Percentiles rank a stretch among this genome's conserved stretches.
These are phyloP conservation scores for Penicillium flavigenum DNA, from an alignment of 495 filamentous ascomycete species.

Conservation along the genomic window DNA sequence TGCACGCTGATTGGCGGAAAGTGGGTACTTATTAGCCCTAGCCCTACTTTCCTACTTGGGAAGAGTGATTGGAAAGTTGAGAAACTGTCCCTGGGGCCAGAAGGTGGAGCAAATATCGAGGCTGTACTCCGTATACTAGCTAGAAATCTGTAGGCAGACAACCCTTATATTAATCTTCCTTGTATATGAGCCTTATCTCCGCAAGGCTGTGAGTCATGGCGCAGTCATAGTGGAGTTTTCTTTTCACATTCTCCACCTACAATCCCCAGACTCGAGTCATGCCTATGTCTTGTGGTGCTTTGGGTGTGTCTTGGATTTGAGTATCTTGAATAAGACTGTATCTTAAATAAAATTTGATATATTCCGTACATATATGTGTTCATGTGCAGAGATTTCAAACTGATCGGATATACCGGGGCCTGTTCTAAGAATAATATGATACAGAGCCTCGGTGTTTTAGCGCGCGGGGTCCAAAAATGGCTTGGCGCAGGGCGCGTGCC, in stretches of 20 bases:
- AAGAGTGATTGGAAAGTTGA: background rate
- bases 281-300: background rate
- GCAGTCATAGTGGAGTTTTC: conserved; percentile 18
- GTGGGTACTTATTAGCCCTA: conserved; percentile 19
- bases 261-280: conserved; percentile 18
- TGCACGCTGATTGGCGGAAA: conserved; percentile 26
- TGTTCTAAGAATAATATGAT: conserved; percentile 9
- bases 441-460: conserved; percentile 12
- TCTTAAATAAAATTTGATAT: background rate
- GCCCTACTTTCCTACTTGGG: conserved; percentile 24
- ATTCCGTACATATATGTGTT: too few relatives aligned
- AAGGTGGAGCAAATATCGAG: background rate
- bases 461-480: conserved; percentile 24
- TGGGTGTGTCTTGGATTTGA: too few relatives aligned
- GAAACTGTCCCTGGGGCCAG: background rate
- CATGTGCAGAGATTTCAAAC: too few relatives aligned
- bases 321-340: background rate
- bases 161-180: too few relatives aligned
- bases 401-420: background rate
- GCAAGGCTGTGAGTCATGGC: conserved; percentile 20
- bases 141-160: too few relatives aligned
- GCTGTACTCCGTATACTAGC: background rate
- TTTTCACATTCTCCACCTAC: conserved; percentile 17
- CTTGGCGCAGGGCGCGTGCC: conserved; percentile 23
- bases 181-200: too few relatives aligned